phyloP scores from a whole-genome alignment of 768 basidiomycete genomes.

The Psilocybe subaeruginosa region DNA sequence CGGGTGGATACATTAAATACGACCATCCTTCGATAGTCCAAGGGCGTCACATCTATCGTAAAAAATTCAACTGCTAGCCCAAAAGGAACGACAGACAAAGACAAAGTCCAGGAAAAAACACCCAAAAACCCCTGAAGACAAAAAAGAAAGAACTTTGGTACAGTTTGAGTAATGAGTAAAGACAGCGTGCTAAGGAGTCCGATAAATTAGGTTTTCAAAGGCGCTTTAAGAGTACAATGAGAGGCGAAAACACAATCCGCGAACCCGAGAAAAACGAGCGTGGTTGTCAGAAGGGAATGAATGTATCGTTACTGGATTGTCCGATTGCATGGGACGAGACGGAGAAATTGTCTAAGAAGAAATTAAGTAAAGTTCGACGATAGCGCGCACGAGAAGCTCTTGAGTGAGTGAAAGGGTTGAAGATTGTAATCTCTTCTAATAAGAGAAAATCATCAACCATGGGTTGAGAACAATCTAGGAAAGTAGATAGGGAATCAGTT shows the following conservation, averaged over 20 bases:
- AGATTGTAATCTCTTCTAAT: conserved; percentile 24
- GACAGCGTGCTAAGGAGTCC: neutral
- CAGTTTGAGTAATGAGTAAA: neutral
- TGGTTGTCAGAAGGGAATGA: neutral
- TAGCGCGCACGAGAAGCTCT: neutral
- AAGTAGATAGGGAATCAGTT: conserved; percentile 10
- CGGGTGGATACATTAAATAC: conserved; percentile 4
- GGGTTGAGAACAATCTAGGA: conserved; percentile 77
- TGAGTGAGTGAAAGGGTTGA: neutral
- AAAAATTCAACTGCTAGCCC: neutral
- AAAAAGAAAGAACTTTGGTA: neutral
- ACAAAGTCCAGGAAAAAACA: conserved; percentile 5
- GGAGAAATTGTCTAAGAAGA: neutral
- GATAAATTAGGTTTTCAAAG: neutral
- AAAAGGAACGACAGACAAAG: conserved; percentile 1
- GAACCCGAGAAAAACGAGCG: conserved; percentile 2
- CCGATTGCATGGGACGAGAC: conserved; percentile 8
- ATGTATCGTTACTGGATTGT: conserved; percentile 9
- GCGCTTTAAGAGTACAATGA: neutral
- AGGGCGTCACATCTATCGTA: conserved; percentile 13
- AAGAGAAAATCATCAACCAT: conserved; percentile 84
- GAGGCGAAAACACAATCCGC: neutral
- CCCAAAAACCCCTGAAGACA: conserved; percentile 4
- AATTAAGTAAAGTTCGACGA: conserved; percentile 9
- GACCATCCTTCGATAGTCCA: neutral